A percentile compares a stretch with the other conserved stretches of the same genome.
Evolutionary conservation across 345 rosid genomes (phyloP).

Genomic region (Citrus sinensis): DNA sequence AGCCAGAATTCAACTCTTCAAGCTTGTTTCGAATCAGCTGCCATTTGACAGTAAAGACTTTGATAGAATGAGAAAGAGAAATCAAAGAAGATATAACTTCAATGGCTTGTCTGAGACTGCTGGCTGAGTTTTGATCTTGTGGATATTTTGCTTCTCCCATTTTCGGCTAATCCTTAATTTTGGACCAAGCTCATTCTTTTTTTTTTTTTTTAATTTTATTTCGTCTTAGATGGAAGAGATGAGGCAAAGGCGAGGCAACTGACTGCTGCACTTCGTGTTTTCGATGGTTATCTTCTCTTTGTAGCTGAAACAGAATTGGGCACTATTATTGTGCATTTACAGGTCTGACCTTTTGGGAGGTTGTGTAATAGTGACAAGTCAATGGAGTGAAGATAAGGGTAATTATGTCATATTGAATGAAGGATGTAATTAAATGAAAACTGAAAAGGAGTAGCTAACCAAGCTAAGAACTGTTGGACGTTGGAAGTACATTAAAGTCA

Average conservation of each 20-base stretch:
- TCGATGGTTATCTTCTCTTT: not conserved
- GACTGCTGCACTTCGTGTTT: not conserved
- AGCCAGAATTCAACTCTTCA: constrained; percentile 62
- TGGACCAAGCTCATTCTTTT: constrained; percentile 33
- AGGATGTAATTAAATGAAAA: not conserved
- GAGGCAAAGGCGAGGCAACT: not conserved
- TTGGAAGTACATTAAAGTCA: not conserved
- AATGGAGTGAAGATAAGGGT: not conserved
- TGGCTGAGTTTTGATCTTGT: constrained; percentile 14
- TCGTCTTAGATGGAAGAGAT: constrained; percentile 3
- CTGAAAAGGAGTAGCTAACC: not conserved
- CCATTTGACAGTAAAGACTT: constrained; percentile 80
- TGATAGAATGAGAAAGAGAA: constrained; percentile 61
- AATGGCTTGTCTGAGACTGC: constrained; percentile 42
- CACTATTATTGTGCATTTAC: constrained; percentile 10
- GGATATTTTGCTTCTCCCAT: constrained; percentile 30
- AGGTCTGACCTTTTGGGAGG: constrained; percentile 17
- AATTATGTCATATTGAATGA: not conserved
- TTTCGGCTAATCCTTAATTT: constrained; percentile 9
- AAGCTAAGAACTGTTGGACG: not conserved
- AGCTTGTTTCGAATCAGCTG: constrained; percentile 64
- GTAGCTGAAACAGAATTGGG: constrained; percentile 16
- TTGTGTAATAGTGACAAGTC: constrained; percentile 16
- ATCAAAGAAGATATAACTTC: constrained; percentile 61
- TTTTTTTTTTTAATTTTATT: no score